Evolutionary conservation across 106 monocot species (phyloP), one percentile per base, ranked within the genome.

Genomic region (Dendrobium catenatum): DNA sequence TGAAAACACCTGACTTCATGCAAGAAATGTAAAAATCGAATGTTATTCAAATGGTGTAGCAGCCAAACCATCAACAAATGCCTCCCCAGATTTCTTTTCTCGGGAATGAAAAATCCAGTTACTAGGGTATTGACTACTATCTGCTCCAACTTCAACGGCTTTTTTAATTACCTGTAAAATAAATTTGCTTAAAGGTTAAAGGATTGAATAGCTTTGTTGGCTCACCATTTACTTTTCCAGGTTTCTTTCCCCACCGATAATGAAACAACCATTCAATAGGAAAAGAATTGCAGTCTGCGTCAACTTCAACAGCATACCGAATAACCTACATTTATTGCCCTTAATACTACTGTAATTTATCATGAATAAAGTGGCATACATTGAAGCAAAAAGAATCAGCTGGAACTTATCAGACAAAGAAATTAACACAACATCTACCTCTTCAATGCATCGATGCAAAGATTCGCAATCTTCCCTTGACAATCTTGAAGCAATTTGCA

Each of bases 81-180:
- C 90, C 73, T 88, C 87, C 26, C 91, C 93, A 76, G 90, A 85
- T 79, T 96, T 96, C 92, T 88, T 89, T 82, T 98, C 95, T n/a
- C 94, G 94, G 16, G 81, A 95, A 87, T 92, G 90, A 87, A 95
- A 94, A 84, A 98, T 91, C 95, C 98, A 98, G 81, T 88, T 81
- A 82, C 85, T 86, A 82, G 98, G 92, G 82, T 84, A 98, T 79
- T 91, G 85, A 84, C 78, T 93, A 86, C 93, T 93, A 81, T 98
- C 91, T 44, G 90, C 94, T 84, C 89, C 93, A 76, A 95, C 98
- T 87, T 88, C 95, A 79, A 98, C 27, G 48, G 98, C 92, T 80
- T 91, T 98, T 42, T 89, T 86, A 91, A 98, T 85, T 22, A 95
- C 95, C 98, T 95, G 93, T 79, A 89, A 85, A 88, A 88, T 72